phyloP scores from a whole-genome alignment of 345 rosid species.

The Arabis hirsuta region DNA sequence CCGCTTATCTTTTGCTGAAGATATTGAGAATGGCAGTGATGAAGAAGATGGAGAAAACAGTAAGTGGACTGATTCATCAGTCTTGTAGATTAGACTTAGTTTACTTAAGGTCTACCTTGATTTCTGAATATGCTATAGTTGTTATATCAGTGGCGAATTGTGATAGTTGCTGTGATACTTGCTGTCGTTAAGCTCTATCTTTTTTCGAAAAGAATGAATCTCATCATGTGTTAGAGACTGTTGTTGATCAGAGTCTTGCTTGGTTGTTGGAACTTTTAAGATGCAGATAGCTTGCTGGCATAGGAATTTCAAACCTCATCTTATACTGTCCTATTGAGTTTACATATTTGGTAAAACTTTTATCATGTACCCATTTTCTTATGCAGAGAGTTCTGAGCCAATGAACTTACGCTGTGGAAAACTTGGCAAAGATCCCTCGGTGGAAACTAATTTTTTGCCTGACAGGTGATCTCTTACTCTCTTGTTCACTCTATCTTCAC shows the following conservation, averaged over 20 bases:
- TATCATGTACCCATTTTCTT: not conserved
- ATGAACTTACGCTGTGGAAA: conserved; percentile 55
- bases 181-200: conserved; percentile 15
- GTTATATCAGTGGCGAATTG: not conserved
- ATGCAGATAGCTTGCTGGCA: conserved; percentile 3
- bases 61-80: conserved; percentile 43
- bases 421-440: conserved; percentile 94
- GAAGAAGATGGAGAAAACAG: conserved; percentile 66
- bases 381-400: conserved; percentile 49
- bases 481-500: conserved; percentile 24
- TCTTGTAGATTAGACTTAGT: conserved; percentile 4
- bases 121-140: conserved; percentile 1
- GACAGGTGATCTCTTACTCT: conserved; percentile 70
- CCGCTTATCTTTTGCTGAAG: conserved; percentile 85
- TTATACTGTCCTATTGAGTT: not conserved
- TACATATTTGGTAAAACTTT: conserved; percentile 10
- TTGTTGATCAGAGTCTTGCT: not conserved
- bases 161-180: not conserved
- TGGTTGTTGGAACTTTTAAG: conserved; percentile 32
- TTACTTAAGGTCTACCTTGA: not conserved
- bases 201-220: not conserved
- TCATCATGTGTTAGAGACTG: not conserved
- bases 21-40: conserved; percentile 76
- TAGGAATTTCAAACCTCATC: not conserved
- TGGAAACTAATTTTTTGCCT: conserved; percentile 96